Evolutionary conservation across 345 rosid species (phyloP), one percentile per base, ranked within the genome.

Genomic region (Durio zibethinus): DNA sequence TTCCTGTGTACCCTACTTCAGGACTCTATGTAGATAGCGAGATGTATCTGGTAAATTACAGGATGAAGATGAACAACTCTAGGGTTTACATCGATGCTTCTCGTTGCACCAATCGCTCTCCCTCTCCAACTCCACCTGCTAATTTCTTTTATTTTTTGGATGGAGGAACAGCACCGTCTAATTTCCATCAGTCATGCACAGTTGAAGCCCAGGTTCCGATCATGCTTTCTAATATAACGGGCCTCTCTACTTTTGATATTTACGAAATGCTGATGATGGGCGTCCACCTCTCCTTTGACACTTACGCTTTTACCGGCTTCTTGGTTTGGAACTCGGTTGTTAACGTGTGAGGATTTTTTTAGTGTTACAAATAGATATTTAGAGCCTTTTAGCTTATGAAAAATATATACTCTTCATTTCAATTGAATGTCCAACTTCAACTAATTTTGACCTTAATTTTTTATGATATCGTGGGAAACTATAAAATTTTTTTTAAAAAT

Each of bases 81-180:
- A 36, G 21, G 48, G 64, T 38, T 10, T 73, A 73, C 61, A 42
- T 73, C 5, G 23, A 73, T 73, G 35, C 76, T 16, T 73, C 36
- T n/a, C 64, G 15, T 14, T 35, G 52, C 27, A 33, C 36, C 73
- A 43, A 43, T 12, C 48, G 21, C 10, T n/a, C 65, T 70, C 8
- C 50, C 11, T 20, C 48, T 36, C 29, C 23, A 31, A 61, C 35
- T 10, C 21, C 23, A 20, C 71, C 71, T 40, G 5, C 25, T 11
- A 21, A 0, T 25, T 56, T n/a, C n/a, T 54, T 35, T 1, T 56
- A 53, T 12, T 57, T 73, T 25, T 54, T 56, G 48, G 47, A 56
- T 73, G 47, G 18, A n/a, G 0, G 15, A 3, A 73, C 76, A 6
- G 4, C 10, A 25, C 10, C 9, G 0, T 73, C 65, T 21, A 23